Evolutionary conservation across 2,329 filamentous ascomycete species (phyloP).

Genomic region (Ceratocystis colombiana): DNA sequence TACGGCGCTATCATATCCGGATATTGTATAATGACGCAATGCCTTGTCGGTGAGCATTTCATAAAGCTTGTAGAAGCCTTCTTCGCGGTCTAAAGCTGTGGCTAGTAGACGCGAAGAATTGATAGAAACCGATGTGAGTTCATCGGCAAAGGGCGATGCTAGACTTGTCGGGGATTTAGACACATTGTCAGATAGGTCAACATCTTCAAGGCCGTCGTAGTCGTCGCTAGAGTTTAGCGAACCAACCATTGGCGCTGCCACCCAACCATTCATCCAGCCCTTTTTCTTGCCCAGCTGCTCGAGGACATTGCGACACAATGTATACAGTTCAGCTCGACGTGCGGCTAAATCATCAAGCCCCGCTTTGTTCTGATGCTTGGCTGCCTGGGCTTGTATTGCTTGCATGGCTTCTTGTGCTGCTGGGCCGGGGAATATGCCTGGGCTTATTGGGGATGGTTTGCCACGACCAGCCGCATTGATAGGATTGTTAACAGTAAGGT

Average conservation of each 20-base stretch:
- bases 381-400: slow-evolving; percentile 34
- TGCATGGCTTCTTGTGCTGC: slow-evolving; percentile 34
- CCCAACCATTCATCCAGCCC: slow-evolving; percentile 71
- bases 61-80: slow-evolving; percentile 57
- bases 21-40: slow-evolving; percentile 70
- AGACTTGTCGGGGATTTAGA: slow-evolving; percentile 26
- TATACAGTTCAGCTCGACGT: slow-evolving; percentile 68
- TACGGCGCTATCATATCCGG: slow-evolving; percentile 66
- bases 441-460: slow-evolving; percentile 36
- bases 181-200: slow-evolving; percentile 43
- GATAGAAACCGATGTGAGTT: slow-evolving; percentile 31
- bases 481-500: slow-evolving; percentile 43
- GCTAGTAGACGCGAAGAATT: slow-evolving; percentile 49
- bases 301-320: slow-evolving; percentile 69
- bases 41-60: slow-evolving; percentile 76
- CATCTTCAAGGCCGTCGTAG: slow-evolving; percentile 45
- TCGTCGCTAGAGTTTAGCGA: slow-evolving; percentile 35
- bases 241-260: slow-evolving; percentile 45
- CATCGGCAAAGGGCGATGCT: slow-evolving; percentile 12
- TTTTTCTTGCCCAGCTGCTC: slow-evolving; percentile 61
- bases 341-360: slow-evolving; percentile 77
- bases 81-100: slow-evolving; percentile 50
- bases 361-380: slow-evolving; percentile 42
- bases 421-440: slow-evolving; percentile 44
- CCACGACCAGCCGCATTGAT: slow-evolving; percentile 41